These are phyloP conservation scores for Diaporthe citriasiana DNA, from an alignment of 2,329 filamentous ascomycete genomes.

Conservation along the genomic window DNA sequence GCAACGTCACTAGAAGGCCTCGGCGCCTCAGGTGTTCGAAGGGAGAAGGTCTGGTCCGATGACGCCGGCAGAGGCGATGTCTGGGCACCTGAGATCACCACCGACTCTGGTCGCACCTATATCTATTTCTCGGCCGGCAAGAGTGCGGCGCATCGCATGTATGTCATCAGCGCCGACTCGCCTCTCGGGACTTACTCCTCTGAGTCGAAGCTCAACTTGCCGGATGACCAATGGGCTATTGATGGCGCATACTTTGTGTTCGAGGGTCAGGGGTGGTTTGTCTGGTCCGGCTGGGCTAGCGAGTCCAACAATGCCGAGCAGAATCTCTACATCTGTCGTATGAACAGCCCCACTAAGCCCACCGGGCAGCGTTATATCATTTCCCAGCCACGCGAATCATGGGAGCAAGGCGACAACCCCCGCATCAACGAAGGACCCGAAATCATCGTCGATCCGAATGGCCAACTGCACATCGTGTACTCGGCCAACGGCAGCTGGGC, in stretches of 20 bases:
- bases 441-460: constrained; percentile 46
- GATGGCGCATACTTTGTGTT: constrained; percentile 46
- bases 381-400: constrained; percentile 47
- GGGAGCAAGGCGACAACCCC: constrained; percentile 45
- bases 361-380: constrained; percentile 45
- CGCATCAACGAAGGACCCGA: constrained; percentile 48
- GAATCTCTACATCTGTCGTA: constrained; percentile 47
- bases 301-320: constrained; percentile 42
- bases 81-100: constrained; percentile 46
- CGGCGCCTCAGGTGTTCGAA: not conserved
- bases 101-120: constrained; percentile 42
- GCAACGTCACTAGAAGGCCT: not conserved
- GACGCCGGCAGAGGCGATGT: constrained; percentile 39
- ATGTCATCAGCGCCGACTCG: constrained; percentile 45
- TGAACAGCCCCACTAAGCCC: constrained; percentile 44
- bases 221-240: constrained; percentile 48
- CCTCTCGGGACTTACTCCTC: constrained; percentile 43
- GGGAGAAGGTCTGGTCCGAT: constrained; percentile 44
- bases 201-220: constrained; percentile 44
- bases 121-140: constrained; percentile 46
- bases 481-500: constrained; percentile 49
- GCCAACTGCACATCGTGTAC: constrained; percentile 48
- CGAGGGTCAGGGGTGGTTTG: constrained; percentile 45
- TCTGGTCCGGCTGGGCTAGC: constrained; percentile 48
- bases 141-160: constrained; percentile 46